A percentile compares a stretch with the other conserved stretches of the same genome.
phyloP scores from a whole-genome alignment of 441 rosid genomes.

The Syzygium malaccense region DNA sequence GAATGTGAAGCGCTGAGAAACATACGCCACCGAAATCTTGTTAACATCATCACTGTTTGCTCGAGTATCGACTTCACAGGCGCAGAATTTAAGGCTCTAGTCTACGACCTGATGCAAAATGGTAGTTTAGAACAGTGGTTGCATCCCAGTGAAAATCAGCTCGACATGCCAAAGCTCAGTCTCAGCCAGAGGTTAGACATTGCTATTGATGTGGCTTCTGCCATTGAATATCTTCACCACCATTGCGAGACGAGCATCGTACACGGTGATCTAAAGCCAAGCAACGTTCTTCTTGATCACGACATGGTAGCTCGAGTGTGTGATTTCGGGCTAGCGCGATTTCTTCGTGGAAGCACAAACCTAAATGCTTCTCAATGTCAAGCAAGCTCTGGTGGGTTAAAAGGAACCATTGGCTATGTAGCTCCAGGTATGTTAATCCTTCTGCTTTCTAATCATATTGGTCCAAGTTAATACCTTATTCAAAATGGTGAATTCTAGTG shows the following conservation, averaged over 20 bases:
- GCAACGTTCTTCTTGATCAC: constrained; percentile 35
- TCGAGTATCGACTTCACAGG: constrained; percentile 33
- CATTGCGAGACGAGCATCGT: constrained; percentile 33
- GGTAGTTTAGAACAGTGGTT: constrained; percentile 12
- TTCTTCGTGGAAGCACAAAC: no score
- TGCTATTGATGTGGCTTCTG: constrained; percentile 36
- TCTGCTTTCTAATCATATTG: no score
- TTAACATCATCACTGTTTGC: constrained; percentile 31
- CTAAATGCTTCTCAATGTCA: no score
- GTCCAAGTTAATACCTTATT: no score
- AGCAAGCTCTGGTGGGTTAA: no score
- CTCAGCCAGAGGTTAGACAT: constrained; percentile 35
- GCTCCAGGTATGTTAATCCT: no score
- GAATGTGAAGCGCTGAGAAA: constrained; percentile 31
- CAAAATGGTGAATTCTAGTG: no score
- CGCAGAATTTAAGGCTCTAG: constrained; percentile 37
- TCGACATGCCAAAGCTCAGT: constrained; percentile 22
- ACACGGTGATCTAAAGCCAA: constrained; percentile 57
- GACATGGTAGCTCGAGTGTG: constrained; percentile 44
- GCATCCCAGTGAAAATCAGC: neutral
- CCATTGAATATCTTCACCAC: constrained; percentile 54
- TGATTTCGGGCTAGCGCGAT: constrained; percentile 22
- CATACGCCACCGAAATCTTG: neutral
- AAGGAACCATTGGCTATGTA: no score
- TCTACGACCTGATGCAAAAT: constrained; percentile 2